A percentile compares a stretch with the other conserved stretches of the same genome.
phyloP scores from a whole-genome alignment of 805 yeast species.

The Zygotorulaspora chibaensis region DNA sequence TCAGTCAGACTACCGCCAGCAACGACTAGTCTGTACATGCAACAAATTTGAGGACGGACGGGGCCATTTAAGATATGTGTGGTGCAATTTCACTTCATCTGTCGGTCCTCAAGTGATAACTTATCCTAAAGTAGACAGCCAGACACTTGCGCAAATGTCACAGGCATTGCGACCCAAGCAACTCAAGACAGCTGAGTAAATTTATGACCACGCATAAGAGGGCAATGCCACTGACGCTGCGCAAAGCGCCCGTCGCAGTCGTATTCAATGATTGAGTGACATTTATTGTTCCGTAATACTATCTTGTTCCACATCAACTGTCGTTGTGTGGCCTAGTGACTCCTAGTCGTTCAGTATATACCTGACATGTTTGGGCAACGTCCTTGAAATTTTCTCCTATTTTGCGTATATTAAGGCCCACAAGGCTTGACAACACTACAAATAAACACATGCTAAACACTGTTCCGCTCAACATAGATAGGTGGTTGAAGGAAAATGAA shows the following conservation, averaged over 20 bases:
- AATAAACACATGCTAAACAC: constrained; percentile 20
- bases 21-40: too few relatives aligned
- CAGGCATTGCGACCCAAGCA: too few relatives aligned
- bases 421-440: neutral
- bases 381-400: neutral
- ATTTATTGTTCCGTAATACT: neutral
- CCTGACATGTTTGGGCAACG: neutral
- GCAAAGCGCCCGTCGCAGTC: neutral
- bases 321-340: neutral
- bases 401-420: neutral
- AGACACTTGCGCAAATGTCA: too few relatives aligned
- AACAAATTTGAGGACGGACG: too few relatives aligned
- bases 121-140: too few relatives aligned
- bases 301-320: neutral
- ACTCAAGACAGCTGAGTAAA: too few relatives aligned
- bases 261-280: neutral
- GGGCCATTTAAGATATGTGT: too few relatives aligned
- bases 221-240: neutral
- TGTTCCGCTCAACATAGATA: constrained; percentile 66
- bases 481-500: constrained; percentile 76
- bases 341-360: neutral
- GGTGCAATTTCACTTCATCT: too few relatives aligned
- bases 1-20: too few relatives aligned
- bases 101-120: too few relatives aligned
- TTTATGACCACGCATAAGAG: too few relatives aligned